Evolutionary conservation across 176 grass and related monocot species (phyloP).

Genomic region (Phoenix roebelenii): DNA sequence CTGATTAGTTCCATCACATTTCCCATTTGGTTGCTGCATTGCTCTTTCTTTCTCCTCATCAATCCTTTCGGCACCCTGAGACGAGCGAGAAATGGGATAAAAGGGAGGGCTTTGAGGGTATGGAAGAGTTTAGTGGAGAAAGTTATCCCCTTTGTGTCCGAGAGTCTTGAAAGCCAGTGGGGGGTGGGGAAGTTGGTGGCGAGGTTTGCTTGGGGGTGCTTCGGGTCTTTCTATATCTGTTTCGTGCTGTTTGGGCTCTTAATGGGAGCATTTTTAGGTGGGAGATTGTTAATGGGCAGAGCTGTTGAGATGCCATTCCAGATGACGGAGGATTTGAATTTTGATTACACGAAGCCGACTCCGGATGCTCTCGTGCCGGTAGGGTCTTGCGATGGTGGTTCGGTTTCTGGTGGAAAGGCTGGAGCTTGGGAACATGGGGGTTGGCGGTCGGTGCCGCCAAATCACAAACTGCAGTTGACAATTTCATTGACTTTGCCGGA

Average conservation of each 20-base stretch:
- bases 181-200: slow-evolving; percentile 24
- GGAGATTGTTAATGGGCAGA: slow-evolving; percentile 38
- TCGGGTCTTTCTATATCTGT: slow-evolving; percentile 74
- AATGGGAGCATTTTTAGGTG: slow-evolving; percentile 53
- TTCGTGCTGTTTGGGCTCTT: slow-evolving; percentile 45
- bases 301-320: slow-evolving; percentile 62
- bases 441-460: slow-evolving; percentile 36
- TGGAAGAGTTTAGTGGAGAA: slow-evolving; percentile 18
- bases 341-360: slow-evolving; percentile 81
- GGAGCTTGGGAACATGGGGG: background rate
- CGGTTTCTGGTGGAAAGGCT: slow-evolving; percentile 7
- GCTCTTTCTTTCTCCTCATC: slow-evolving; percentile 39
- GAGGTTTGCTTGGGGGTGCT: slow-evolving; percentile 50
- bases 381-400: slow-evolving; percentile 8
- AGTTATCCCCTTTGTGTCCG: slow-evolving; percentile 10
- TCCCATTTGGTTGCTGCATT: slow-evolving; percentile 55
- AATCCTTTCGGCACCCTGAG: slow-evolving; percentile 41
- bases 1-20: slow-evolving; percentile 41
- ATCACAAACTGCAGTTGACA: slow-evolving; percentile 63
- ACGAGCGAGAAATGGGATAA: slow-evolving; percentile 18
- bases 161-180: slow-evolving; percentile 23
- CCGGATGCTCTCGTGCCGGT: slow-evolving; percentile 50
- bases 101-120: slow-evolving; percentile 9
- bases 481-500: slow-evolving; percentile 68
- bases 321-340: slow-evolving; percentile 59